Base-by-base conservation (phyloP, 495 filamentous ascomycete genomes). In the Cairneyella variabilis region DNA sequence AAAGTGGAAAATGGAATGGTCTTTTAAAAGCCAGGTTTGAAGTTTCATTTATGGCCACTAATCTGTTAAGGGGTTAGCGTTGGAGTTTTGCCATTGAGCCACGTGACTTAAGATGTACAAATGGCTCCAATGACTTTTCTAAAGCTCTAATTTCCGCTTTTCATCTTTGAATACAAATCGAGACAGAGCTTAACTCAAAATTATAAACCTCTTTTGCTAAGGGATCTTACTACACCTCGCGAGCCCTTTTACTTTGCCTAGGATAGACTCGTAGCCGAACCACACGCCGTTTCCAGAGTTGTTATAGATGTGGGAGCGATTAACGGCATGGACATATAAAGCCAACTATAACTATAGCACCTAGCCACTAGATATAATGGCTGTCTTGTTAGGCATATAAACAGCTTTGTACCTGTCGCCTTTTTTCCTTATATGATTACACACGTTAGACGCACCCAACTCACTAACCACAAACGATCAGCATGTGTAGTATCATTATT, bases 401-500 rank as follows among this genome's bases (percentile, higher is more conserved):
- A 32, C 28, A 32, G 28, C 28, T 32, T 32, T 32, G 7, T 14
- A 7, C 14, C 28, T 32, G 28, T 32, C 28, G 14, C 28, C 14
- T 32, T 32, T 14, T 14, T 14, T 14, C 28, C 28, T 14, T 32
- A 32, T 32, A 32, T 32, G 28, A 32, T 14, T 32, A 14, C 14
- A 32, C 28, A 32, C 28, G 28, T 32, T 14, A 32, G 28, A 32
- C 28, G 6, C 28, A 32, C 28, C 28, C 28, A 32, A 32, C 28
- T 45, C 26, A 49, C 21, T 18, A 51, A 17, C 48, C 48, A 51
- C 48, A 6, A 32, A 32, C 14, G 43, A 41, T 41, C 48, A 52
- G 30, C 37, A 54, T 54, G 51, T 38, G 32, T 17, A 16, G 37
- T 23, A 41, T 54, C 23, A 46, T 54, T 25, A 54, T 54, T 36